phyloP scores from a whole-genome alignment of 345 rosid species.

The Syzygium aqueum region DNA sequence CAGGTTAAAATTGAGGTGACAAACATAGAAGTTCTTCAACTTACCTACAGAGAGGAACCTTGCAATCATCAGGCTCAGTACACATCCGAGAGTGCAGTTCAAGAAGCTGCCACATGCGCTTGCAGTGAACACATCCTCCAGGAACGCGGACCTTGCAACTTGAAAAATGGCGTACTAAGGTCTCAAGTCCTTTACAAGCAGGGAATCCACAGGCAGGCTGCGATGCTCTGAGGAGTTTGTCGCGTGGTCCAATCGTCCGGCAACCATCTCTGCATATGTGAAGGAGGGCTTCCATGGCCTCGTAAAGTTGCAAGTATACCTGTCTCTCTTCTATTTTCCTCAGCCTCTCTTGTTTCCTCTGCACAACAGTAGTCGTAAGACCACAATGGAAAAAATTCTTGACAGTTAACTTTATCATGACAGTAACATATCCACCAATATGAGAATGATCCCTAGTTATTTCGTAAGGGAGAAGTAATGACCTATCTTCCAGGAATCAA shows the following conservation, averaged over 20 bases:
- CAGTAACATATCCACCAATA: background rate
- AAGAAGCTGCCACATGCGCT: constrained; percentile 88
- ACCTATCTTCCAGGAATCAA: background rate
- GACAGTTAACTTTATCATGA: background rate
- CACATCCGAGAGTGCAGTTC: constrained; percentile 88
- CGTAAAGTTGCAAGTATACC: constrained; percentile 56
- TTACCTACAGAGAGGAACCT: constrained; percentile 83
- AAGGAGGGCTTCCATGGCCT: constrained; percentile 83
- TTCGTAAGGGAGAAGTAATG: background rate
- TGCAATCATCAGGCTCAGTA: constrained; percentile 59
- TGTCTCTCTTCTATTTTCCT: constrained; percentile 52
- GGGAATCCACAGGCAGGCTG: constrained; percentile 47
- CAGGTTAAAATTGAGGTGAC: background rate
- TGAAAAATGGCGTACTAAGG: constrained; percentile 70
- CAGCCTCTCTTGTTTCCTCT: constrained; percentile 51
- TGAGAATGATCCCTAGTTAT: background rate
- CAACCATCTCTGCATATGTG: constrained; percentile 90
- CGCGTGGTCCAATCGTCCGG: constrained; percentile 73
- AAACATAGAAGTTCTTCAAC: constrained; percentile 1
- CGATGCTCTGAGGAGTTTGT: constrained; percentile 49
- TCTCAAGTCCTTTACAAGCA: constrained; percentile 84
- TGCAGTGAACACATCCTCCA: constrained; percentile 66
- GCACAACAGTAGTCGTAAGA: background rate
- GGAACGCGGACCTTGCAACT: constrained; percentile 64
- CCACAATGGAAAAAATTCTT: accelerated